A percentile compares a stretch with the other conserved stretches of the same genome.
These are phyloP conservation scores for Panaeolus papilionaceus DNA, from an alignment of 768 basidiomycete genomes.

Conservation along the genomic window DNA sequence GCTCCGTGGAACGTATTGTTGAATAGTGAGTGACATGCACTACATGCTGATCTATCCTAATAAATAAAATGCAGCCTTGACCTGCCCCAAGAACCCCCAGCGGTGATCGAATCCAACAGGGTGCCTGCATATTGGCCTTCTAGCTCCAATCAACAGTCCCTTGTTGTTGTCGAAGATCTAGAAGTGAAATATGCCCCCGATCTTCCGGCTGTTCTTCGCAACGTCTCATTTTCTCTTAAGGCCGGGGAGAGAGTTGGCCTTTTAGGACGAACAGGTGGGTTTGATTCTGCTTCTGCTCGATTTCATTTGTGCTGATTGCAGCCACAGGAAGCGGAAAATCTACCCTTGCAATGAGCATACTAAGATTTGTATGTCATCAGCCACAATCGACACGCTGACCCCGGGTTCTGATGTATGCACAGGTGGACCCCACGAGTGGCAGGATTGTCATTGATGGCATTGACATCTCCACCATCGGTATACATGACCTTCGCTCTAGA, in stretches of 20 bases:
- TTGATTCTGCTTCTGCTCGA: background rate
- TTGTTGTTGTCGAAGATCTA: conserved; percentile 77
- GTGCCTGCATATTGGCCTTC: conserved; percentile 96
- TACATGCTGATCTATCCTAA: background rate
- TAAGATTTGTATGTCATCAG: conserved; percentile 71
- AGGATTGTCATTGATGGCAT: conserved; percentile 86
- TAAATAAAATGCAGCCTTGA: conserved; percentile 50
- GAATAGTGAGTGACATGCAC: conserved; percentile 62
- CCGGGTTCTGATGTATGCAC: conserved; percentile 11
- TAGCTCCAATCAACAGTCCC: conserved; percentile 56
- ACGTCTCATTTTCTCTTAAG: conserved; percentile 73
- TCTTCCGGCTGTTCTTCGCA: conserved; percentile 79
- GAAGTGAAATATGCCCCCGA: conserved; percentile 86
- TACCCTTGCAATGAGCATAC: conserved; percentile 84
- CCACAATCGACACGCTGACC: background rate
- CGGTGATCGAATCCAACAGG: conserved; percentile 72
- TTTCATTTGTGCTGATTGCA: background rate
- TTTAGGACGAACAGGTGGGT: conserved; percentile 75
- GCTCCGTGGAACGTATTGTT: conserved; percentile 89
- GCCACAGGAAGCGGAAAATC: conserved; percentile 74
- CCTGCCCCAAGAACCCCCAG: conserved; percentile 86
- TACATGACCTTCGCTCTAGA: conserved; percentile 82
- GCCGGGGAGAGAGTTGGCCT: conserved; percentile 82
- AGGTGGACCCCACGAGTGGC: conserved; percentile 80
- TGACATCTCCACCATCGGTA: conserved; percentile 84